A percentile compares a stretch with the other conserved stretches of the same genome.
Conservation (phyloP, 169 alveolate genomes). For the Prorocentrum cordatum region DNA sequence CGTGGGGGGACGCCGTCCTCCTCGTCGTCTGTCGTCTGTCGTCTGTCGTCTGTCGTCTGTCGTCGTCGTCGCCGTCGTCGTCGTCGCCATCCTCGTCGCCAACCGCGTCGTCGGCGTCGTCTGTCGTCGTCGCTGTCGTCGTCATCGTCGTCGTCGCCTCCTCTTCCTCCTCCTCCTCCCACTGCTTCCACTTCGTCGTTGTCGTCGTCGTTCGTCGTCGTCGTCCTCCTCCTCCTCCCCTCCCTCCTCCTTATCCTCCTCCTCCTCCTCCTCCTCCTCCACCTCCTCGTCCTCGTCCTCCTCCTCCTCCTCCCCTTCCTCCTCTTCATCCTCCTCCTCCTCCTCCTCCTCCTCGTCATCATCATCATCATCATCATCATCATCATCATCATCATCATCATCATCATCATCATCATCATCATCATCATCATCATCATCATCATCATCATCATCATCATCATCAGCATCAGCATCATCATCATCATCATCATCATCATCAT, state of each 20-base stretch:
- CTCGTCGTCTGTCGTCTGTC: too few relatives aligned
- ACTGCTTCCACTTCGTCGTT: background rate
- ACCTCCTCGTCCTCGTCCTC: background rate
- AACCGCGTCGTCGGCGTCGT: too few relatives aligned
- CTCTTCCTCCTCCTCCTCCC: too few relatives aligned
- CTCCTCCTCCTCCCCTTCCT: too few relatives aligned
- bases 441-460: background rate
- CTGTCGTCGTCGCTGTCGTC: too few relatives aligned
- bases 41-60: too few relatives aligned
- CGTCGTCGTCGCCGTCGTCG: too few relatives aligned
- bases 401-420: background rate
- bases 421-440: background rate
- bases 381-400: constrained; percentile 1
- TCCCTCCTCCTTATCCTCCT: background rate
- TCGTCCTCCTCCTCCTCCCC: background rate
- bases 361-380: background rate
- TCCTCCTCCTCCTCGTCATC: background rate
- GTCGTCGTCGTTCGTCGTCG: background rate
- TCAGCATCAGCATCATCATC: background rate
- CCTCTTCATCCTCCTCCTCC: too few relatives aligned
- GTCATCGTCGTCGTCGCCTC: too few relatives aligned
- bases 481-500: background rate
- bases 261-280: background rate
- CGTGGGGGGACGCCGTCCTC: too few relatives aligned
- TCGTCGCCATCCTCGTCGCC: too few relatives aligned